Percentiles rank a stretch among this genome's conserved stretches.
Evolutionary conservation across 148 eudicot species (phyloP).

Genomic region (Vaccinium vitisidaea): DNA sequence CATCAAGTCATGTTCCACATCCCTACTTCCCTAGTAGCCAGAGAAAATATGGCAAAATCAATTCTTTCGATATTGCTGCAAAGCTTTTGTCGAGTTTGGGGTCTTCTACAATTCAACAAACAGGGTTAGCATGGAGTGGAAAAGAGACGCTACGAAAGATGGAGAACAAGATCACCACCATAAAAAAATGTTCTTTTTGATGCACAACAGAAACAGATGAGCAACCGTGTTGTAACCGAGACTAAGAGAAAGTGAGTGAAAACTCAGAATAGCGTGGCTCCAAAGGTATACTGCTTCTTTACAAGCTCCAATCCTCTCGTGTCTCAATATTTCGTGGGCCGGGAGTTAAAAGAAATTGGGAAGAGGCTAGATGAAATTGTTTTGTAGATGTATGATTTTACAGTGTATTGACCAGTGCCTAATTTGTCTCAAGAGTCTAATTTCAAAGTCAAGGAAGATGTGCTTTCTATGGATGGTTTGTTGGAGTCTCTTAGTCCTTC

Average conservation of each 20-base stretch:
- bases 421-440: no score
- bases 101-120: not conserved
- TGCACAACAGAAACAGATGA: not conserved
- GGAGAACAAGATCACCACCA: not conserved
- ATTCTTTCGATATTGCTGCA: not conserved
- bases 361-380: slow-evolving; percentile 20
- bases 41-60: not conserved
- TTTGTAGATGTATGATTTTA: slow-evolving; percentile 13
- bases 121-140: not conserved
- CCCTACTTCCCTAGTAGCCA: no score
- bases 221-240: not conserved
- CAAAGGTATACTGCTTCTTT: not conserved
- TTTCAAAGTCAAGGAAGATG: no score
- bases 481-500: no score
- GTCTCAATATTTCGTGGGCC: slow-evolving; percentile 10
- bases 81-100: not conserved
- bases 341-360: slow-evolving; percentile 12
- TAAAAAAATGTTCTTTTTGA: slow-evolving; percentile 7
- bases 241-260: not conserved
- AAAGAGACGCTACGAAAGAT: not conserved
- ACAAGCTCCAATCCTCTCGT: slow-evolving; percentile 10
- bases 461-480: no score
- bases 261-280: not conserved
- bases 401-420: no score
- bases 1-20: no score